Evolutionary conservation across 768 basidiomycete species (phyloP).

Genomic region (Macrolepiota fuliginosa): DNA sequence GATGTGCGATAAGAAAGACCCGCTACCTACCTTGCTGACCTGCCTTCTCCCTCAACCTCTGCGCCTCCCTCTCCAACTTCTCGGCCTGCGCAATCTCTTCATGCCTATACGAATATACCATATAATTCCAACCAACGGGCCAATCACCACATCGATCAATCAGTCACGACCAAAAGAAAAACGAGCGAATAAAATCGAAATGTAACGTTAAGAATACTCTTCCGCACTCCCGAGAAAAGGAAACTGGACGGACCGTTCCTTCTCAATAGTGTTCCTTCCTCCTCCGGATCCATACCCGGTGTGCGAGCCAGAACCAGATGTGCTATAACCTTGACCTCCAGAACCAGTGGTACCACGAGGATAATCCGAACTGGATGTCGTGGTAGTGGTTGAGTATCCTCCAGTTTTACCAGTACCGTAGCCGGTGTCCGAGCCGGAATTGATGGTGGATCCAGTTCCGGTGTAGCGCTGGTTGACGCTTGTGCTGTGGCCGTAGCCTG

Average conservation of each 20-base stretch:
- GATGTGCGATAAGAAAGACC: background rate
- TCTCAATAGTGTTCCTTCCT: background rate
- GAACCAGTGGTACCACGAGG: no score
- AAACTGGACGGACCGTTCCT: slow-evolving; percentile 6
- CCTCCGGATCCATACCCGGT: background rate
- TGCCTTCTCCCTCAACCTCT: background rate
- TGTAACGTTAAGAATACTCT: background rate
- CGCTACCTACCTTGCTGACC: background rate
- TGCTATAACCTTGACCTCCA: no score
- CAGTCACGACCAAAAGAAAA: background rate
- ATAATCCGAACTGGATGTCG: no score
- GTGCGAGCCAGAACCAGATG: background rate
- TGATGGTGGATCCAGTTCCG: background rate
- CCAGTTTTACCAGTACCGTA: background rate
- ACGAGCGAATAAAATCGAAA: background rate
- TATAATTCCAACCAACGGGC: background rate
- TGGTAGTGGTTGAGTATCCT: no score
- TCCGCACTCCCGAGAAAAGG: background rate
- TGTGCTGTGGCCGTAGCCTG: background rate
- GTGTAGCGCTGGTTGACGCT: background rate
- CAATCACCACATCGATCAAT: background rate
- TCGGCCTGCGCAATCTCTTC: background rate
- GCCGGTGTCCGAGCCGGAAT: background rate
- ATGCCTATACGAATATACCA: no score
- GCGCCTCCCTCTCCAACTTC: no score